Percentiles rank a stretch among this genome's conserved stretches.
phyloP scores from a whole-genome alignment of 2,329 filamentous ascomycete genomes.

The Colletotrichum salicis region DNA sequence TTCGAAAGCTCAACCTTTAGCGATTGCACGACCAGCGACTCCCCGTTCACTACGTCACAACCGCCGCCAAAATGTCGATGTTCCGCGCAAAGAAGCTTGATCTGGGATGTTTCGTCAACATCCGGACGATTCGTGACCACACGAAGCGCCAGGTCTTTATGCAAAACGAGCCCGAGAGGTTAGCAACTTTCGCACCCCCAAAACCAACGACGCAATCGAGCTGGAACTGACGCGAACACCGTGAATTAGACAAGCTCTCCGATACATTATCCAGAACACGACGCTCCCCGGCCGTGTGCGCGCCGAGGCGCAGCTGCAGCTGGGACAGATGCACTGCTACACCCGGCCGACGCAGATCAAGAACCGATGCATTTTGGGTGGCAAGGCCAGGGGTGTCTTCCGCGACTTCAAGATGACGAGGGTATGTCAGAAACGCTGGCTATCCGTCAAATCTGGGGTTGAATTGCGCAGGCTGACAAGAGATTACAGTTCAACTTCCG shows the following conservation, averaged over 20 bases:
- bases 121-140: constrained; percentile 90
- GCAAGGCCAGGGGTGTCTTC: constrained; percentile 90
- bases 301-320: constrained; percentile 90
- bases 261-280: constrained; percentile 94
- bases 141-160: constrained; percentile 95
- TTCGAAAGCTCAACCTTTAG: constrained; percentile 11
- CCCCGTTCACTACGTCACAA: neutral
- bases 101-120: constrained; percentile 87
- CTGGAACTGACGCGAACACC: neutral
- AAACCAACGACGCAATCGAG: neutral
- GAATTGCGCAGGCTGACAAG: constrained; percentile 23
- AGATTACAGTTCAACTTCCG: constrained; percentile 87
- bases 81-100: constrained; percentile 93
- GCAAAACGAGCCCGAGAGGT: constrained; percentile 89
- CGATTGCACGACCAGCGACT: constrained; percentile 8
- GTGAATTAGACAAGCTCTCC: constrained; percentile 81
- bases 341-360: constrained; percentile 93
- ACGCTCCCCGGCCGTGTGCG: constrained; percentile 83
- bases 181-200: constrained; percentile 35
- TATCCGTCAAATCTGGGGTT: too few species aligned
- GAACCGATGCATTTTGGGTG: constrained; percentile 91
- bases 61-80: constrained; percentile 73
- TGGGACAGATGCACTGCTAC: constrained; percentile 96
- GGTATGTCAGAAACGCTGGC: constrained; percentile 65
- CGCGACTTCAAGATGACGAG: constrained; percentile 91